These are phyloP conservation scores for Neonectria ditissima DNA, from an alignment of 2,329 filamentous ascomycete genomes.

Conservation along the genomic window DNA sequence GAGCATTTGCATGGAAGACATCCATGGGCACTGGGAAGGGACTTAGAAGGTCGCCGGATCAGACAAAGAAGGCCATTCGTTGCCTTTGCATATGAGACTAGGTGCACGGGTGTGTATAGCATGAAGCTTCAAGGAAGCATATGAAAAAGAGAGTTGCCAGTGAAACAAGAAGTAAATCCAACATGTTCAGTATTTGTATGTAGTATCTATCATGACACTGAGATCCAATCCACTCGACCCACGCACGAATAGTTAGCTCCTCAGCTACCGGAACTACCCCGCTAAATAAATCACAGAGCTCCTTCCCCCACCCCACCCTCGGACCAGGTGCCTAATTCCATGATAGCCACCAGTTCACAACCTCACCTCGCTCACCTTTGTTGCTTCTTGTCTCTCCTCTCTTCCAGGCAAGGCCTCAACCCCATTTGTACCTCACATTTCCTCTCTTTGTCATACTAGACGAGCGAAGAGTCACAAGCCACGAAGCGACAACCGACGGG, in stretches of 20 bases:
- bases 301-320: constrained; percentile 19
- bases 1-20: constrained; percentile 35
- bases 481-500: neutral
- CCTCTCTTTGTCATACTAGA: neutral
- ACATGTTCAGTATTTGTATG: neutral
- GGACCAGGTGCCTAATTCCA: constrained; percentile 7
- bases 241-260: neutral
- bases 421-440: neutral
- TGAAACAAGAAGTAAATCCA: neutral
- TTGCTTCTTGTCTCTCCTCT: constrained; percentile 20
- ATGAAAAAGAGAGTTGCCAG: neutral
- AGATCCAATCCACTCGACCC: no score
- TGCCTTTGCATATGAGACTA: constrained; percentile 11
- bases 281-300: constrained; percentile 16
- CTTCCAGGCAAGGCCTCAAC: constrained; percentile 1
- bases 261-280: constrained; percentile 13
- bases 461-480: neutral
- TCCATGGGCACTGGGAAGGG: constrained; percentile 18
- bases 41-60: constrained; percentile 22
- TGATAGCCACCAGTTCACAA: neutral
- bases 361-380: constrained; percentile 16
- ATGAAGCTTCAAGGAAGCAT: constrained; percentile 8
- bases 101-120: neutral
- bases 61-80: constrained; percentile 14
- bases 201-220: neutral